Percentiles rank a stretch among this genome's conserved stretches.
Conservation (phyloP, 805 yeast species). For the Wickerhamomyces hampshirensis region DNA sequence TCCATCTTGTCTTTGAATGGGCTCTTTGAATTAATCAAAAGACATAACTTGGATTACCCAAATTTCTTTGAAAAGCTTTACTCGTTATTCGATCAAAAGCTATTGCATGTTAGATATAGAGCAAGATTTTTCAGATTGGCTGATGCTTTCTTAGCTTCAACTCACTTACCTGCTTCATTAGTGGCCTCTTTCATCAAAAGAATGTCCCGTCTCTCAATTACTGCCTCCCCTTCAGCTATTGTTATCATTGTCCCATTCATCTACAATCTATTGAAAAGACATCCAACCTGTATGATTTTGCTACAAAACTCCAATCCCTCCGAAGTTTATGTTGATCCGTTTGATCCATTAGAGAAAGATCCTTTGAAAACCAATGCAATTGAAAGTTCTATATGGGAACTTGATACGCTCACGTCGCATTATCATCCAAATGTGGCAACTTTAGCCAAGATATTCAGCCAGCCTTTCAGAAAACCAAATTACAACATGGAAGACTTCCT, state of each 20-base stretch:
- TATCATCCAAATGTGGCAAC: slow-evolving; percentile 96
- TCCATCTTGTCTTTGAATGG: slow-evolving; percentile 84
- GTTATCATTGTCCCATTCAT: slow-evolving; percentile 87
- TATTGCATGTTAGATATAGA: slow-evolving; percentile 74
- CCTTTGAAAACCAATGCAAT: slow-evolving; percentile 80
- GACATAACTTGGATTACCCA: slow-evolving; percentile 85
- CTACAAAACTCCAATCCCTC: slow-evolving; percentile 45
- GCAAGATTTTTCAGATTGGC: slow-evolving; percentile 84
- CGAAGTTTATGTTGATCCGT: slow-evolving; percentile 56
- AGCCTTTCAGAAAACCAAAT: slow-evolving; percentile 82
- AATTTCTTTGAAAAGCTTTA: slow-evolving; percentile 82
- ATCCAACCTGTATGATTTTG: slow-evolving; percentile 90
- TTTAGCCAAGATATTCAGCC: slow-evolving; percentile 79
- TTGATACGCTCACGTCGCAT: slow-evolving; percentile 72
- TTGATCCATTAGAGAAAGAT: slow-evolving; percentile 54
- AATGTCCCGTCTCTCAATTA: slow-evolving; percentile 66
- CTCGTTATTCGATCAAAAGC: slow-evolving; percentile 66
- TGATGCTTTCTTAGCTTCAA: slow-evolving; percentile 79
- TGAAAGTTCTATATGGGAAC: slow-evolving; percentile 88
- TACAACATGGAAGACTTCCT: slow-evolving; percentile 92
- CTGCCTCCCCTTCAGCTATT: slow-evolving; percentile 84
- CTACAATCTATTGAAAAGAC: slow-evolving; percentile 83
- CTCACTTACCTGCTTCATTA: slow-evolving; percentile 78
- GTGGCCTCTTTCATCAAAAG: slow-evolving; percentile 88
- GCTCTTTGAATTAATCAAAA: slow-evolving; percentile 76